These are phyloP conservation scores for Scheffersomyces illinoinensis DNA, from an alignment of 1,139 yeast species.

Conservation along the genomic window DNA sequence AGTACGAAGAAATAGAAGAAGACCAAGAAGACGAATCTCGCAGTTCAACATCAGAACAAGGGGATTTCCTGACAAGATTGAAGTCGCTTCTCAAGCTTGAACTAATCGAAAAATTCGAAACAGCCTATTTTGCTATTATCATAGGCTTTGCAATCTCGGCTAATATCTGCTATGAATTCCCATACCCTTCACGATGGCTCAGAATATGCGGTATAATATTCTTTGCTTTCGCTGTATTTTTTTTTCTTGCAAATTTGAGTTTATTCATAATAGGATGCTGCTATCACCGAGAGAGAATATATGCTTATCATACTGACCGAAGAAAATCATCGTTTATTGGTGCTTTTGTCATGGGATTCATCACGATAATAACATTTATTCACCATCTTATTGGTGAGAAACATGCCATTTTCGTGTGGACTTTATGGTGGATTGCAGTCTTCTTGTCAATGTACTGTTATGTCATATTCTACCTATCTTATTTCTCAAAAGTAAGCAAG, in stretches of 20 bases:
- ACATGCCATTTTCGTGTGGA: conserved; percentile 41
- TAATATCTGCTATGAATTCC: conserved; percentile 59
- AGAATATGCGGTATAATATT: conserved; percentile 55
- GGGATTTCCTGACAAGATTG: background rate
- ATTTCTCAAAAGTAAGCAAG: conserved; percentile 9
- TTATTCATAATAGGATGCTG: conserved; percentile 39
- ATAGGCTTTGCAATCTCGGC: conserved; percentile 86
- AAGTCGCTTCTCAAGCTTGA: background rate
- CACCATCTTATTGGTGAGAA: conserved; percentile 36
- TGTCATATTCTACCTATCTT: conserved; percentile 11
- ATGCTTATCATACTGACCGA: conserved; percentile 43
- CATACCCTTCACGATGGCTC: conserved; percentile 66
- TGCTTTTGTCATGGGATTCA: conserved; percentile 77
- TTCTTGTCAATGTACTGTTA: conserved; percentile 42
- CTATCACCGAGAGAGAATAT: conserved; percentile 33
- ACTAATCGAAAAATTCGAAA: conserved; percentile 40
- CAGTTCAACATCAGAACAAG: background rate
- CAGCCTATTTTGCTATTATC: conserved; percentile 65
- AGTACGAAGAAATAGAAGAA: background rate
- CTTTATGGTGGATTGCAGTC: conserved; percentile 71
- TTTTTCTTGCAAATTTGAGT: conserved; percentile 42
- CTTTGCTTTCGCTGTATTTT: conserved; percentile 52
- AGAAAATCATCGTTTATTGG: conserved; percentile 65
- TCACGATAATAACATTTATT: conserved; percentile 61
- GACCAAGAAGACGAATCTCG: background rate